Conservation (phyloP, 2,329 filamentous ascomycete species). For the Venturia carpophila region DNA sequence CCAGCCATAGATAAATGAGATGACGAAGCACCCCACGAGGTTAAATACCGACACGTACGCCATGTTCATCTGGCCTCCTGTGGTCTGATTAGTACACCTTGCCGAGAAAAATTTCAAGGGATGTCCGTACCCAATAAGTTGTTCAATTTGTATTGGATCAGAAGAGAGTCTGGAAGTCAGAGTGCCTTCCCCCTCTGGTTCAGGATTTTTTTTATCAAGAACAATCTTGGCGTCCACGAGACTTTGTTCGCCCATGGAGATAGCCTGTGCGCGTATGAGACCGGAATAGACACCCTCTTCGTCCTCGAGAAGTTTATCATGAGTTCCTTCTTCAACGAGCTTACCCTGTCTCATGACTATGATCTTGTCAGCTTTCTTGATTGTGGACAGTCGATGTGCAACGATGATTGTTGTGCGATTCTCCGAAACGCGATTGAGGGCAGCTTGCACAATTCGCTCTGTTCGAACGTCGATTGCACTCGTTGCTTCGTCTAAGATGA, state of each 20-base stretch:
- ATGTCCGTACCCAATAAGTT: conserved; percentile 34
- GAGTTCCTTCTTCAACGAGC: conserved; percentile 66
- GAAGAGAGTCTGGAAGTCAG: conserved; percentile 49
- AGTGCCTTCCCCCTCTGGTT: conserved; percentile 37
- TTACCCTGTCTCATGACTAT: conserved; percentile 65
- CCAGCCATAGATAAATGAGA: conserved; percentile 68
- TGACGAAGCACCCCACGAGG: conserved; percentile 54
- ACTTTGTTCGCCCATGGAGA: conserved; percentile 26
- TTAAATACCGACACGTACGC: conserved; percentile 58
- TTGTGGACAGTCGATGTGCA: conserved; percentile 67
- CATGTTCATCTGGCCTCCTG: conserved; percentile 52
- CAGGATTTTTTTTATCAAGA: conserved; percentile 15
- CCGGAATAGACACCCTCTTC: conserved; percentile 57
- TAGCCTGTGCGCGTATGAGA: conserved; percentile 48
- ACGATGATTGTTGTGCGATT: conserved; percentile 68
- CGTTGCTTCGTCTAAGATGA: conserved; percentile 71
- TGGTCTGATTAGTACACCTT: conserved; percentile 21
- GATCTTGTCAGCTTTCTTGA: conserved; percentile 71
- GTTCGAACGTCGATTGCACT: conserved; percentile 54
- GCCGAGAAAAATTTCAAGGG: not conserved
- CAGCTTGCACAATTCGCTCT: conserved; percentile 48
- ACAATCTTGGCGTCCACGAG: conserved; percentile 21
- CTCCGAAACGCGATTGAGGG: conserved; percentile 52
- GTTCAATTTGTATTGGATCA: conserved; percentile 54
- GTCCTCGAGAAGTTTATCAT: conserved; percentile 58